A percentile compares a stretch with the other conserved stretches of the same genome.
Evolutionary conservation across 306 rosid genomes (phyloP).

Genomic region (Betula pendula): DNA sequence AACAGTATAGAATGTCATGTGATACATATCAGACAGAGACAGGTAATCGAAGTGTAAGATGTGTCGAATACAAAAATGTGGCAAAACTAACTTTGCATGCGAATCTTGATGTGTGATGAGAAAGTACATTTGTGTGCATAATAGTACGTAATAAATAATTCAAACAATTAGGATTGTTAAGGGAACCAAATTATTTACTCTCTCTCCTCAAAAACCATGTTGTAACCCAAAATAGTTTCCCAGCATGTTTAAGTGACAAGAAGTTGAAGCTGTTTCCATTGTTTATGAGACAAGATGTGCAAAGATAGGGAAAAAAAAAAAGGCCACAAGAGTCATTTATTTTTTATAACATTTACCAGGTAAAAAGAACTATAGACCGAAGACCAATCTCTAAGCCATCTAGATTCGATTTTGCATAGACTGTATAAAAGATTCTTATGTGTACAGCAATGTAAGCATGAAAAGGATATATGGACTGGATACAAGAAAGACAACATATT

Average conservation of each 20-base stretch:
- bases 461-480: constrained; percentile 35
- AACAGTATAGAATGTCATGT: constrained; percentile 32
- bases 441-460: constrained; percentile 10
- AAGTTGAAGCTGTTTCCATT: background rate
- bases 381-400: background rate
- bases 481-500: constrained; percentile 68
- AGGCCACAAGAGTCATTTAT: background rate
- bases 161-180: background rate
- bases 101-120: background rate
- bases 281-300: background rate
- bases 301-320: background rate
- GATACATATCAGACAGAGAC: constrained; percentile 6
- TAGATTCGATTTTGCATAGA: constrained; percentile 10
- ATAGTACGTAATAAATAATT: background rate
- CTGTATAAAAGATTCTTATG: background rate
- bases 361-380: constrained; percentile 2
- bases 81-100: background rate
- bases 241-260: background rate
- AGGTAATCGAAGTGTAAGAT: constrained; percentile 5
- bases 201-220: background rate
- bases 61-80: constrained; percentile 17
- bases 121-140: background rate
- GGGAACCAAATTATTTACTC: background rate
- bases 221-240: background rate
- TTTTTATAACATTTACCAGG: constrained; percentile 1